Evolutionary conservation across 2,329 filamentous ascomycete genomes (phyloP).

Genomic region (Diaporthe amygdali): DNA sequence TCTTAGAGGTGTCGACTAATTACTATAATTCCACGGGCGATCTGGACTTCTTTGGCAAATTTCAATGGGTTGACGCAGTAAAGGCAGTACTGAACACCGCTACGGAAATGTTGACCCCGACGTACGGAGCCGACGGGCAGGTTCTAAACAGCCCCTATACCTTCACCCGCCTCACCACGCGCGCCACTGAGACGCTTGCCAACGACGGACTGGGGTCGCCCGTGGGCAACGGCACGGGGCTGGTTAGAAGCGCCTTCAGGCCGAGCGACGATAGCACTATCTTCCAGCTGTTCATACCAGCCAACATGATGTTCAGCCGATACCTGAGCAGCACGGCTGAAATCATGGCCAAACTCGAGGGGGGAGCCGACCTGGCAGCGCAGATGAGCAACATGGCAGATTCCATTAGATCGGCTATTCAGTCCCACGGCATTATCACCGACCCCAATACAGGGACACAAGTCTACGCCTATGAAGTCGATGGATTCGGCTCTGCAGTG

Average conservation of each 20-base stretch:
- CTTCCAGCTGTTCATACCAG: constrained; percentile 85
- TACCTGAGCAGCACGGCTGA: constrained; percentile 59
- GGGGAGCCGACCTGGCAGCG: constrained; percentile 53
- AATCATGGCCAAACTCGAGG: constrained; percentile 49
- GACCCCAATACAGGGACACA: constrained; percentile 5
- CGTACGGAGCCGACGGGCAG: constrained; percentile 67
- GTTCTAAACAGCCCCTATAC: constrained; percentile 70
- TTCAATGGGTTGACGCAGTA: constrained; percentile 76
- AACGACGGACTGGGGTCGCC: constrained; percentile 83
- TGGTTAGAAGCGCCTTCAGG: constrained; percentile 86
- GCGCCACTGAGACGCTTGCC: constrained; percentile 9
- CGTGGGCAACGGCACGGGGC: constrained; percentile 76
- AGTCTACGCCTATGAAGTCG: constrained; percentile 74
- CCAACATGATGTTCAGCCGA: constrained; percentile 82
- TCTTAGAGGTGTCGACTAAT: constrained; percentile 80
- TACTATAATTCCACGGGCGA: constrained; percentile 80
- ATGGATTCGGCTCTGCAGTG: constrained; percentile 67
- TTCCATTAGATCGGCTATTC: constrained; percentile 44
- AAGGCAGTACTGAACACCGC: constrained; percentile 72
- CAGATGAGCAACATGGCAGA: constrained; percentile 64
- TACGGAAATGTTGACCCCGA: constrained; percentile 73
- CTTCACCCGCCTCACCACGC: constrained; percentile 57
- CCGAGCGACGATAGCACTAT: constrained; percentile 89
- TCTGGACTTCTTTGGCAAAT: constrained; percentile 72
- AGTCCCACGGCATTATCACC: constrained; percentile 54